Evolutionary conservation across 345 rosid genomes (phyloP).

Genomic region (Hibiscus mutabilis): DNA sequence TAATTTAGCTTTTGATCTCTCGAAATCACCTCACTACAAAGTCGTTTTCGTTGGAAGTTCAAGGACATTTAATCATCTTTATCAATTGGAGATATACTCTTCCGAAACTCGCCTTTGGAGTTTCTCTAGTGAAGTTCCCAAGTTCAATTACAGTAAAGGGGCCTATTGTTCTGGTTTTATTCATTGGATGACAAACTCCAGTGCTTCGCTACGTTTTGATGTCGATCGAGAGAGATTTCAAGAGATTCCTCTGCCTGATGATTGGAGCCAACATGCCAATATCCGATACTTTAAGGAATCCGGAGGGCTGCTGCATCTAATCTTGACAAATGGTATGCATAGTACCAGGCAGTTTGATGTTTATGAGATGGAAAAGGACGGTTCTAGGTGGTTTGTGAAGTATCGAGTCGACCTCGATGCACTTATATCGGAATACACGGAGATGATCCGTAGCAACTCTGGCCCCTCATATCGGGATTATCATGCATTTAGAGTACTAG

Average conservation of each 20-base stretch:
- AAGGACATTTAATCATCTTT: neutral
- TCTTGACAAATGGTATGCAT: slow-evolving; percentile 15
- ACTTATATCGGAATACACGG: slow-evolving; percentile 25
- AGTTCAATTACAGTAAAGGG: neutral
- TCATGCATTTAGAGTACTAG: slow-evolving; percentile 16
- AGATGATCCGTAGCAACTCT: slow-evolving; percentile 15
- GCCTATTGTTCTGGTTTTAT: slow-evolving; percentile 27
- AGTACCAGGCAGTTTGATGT: slow-evolving; percentile 21
- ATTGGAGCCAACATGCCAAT: neutral
- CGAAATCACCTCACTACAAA: slow-evolving; percentile 27
- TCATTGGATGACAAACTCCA: slow-evolving; percentile 25
- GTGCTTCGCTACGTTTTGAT: slow-evolving; percentile 20
- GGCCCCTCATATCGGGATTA: neutral
- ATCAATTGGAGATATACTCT: slow-evolving; percentile 28
- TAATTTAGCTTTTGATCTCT: slow-evolving; percentile 40
- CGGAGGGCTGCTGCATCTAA: slow-evolving; percentile 18
- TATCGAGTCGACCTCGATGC: slow-evolving; percentile 24
- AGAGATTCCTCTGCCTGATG: slow-evolving; percentile 24
- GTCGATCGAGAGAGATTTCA: slow-evolving; percentile 18
- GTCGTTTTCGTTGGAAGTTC: slow-evolving; percentile 25
- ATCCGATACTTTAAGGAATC: slow-evolving; percentile 22
- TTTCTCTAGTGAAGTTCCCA: slow-evolving; percentile 7
- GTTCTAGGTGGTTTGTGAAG: slow-evolving; percentile 33
- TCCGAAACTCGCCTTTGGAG: slow-evolving; percentile 32
- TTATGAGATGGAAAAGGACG: slow-evolving; percentile 26